phyloP scores from a whole-genome alignment of 805 yeast genomes.

The Candida ponderosae region DNA sequence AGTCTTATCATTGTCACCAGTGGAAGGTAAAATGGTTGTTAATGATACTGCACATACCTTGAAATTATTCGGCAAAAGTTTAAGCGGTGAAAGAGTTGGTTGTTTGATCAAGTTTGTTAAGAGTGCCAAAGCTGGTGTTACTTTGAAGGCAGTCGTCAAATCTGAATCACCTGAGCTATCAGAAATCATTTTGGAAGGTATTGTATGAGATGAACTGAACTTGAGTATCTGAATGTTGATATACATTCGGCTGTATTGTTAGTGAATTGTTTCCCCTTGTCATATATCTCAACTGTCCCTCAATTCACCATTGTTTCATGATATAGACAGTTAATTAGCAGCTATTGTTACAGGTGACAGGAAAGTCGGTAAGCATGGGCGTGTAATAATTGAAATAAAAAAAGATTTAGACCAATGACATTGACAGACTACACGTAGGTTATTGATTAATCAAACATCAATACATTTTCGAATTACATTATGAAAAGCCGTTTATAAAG shows the following conservation, averaged over 20 bases:
- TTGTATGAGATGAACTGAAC: conserved; percentile 21
- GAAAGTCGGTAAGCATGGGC: no score
- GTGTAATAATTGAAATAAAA: no score
- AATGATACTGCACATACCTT: conserved; percentile 51
- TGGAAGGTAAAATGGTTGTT: conserved; percentile 59
- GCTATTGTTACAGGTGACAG: not conserved
- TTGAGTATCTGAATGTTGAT: no score
- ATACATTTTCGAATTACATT: no score
- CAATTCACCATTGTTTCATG: no score
- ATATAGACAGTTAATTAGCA: not conserved
- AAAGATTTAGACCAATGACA: no score
- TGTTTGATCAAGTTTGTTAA: conserved; percentile 34
- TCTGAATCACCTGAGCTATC: conserved; percentile 36
- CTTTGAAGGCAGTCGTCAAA: conserved; percentile 35
- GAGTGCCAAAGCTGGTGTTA: conserved; percentile 34
- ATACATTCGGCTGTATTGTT: no score
- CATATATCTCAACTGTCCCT: no score
- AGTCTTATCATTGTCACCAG: conserved; percentile 57
- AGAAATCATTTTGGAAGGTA: conserved; percentile 42
- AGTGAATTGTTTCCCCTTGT: no score
- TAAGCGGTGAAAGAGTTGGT: conserved; percentile 38
- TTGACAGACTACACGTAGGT: no score
- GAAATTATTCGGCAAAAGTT: conserved; percentile 72
- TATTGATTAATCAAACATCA: no score
- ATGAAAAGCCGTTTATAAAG: no score